Percentiles rank a stretch among this genome's conserved stretches.
These are phyloP conservation scores for Secale cereale DNA, from an alignment of 176 grass and related monocot species.

Conservation along the genomic window DNA sequence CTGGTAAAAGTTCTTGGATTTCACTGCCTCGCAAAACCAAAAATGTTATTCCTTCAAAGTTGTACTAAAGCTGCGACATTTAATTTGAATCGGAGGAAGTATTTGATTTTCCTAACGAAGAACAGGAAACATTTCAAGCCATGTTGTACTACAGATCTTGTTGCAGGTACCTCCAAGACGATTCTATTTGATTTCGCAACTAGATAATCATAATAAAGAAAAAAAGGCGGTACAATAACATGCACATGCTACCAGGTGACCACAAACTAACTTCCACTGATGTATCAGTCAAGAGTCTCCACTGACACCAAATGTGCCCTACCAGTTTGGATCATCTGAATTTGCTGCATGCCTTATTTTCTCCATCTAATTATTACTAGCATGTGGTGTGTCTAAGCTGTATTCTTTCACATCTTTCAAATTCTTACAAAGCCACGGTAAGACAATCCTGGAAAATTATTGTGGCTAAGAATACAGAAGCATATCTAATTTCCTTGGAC, in stretches of 20 bases:
- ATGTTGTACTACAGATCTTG: neutral
- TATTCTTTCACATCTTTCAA: constrained; percentile 25
- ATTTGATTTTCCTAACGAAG: neutral
- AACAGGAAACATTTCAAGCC: neutral
- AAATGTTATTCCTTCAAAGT: too few relatives aligned
- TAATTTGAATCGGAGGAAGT: too few relatives aligned
- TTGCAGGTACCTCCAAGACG: neutral
- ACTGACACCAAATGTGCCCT: constrained; percentile 32
- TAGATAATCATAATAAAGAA: neutral
- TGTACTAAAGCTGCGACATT: too few relatives aligned
- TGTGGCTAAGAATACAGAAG: neutral
- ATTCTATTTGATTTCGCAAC: neutral
- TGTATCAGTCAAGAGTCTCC: constrained; percentile 20
- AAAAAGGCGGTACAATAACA: constrained; percentile 19
- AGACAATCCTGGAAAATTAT: neutral
- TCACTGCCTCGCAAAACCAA: too few relatives aligned
- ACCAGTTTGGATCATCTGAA: constrained; percentile 46
- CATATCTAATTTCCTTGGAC: neutral
- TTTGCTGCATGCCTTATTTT: constrained; percentile 3
- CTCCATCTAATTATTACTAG: constrained; percentile 6
- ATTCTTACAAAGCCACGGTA: neutral
- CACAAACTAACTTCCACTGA: constrained; percentile 24
- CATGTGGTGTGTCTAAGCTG: constrained; percentile 35
- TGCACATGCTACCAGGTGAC: constrained; percentile 20
- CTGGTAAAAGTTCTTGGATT: neutral